Conservation (phyloP, 1,284 basidiomycete genomes). For the Sporisorium iseilematis-ciliati region DNA sequence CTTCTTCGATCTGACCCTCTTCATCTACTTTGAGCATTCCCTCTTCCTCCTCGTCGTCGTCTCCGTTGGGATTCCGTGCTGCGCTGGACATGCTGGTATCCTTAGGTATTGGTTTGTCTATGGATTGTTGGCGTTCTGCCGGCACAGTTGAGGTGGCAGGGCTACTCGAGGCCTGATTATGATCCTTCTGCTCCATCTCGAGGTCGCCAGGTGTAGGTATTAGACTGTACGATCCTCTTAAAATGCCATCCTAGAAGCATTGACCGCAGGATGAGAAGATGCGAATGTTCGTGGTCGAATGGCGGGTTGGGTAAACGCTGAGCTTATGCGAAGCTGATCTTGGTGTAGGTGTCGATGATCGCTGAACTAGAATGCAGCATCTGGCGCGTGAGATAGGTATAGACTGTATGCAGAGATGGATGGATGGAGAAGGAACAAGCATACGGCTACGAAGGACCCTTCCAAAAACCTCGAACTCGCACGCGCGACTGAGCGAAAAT, state of each 20-base stretch:
- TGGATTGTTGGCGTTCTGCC: neutral
- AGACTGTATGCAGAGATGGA: slow-evolving; percentile 12
- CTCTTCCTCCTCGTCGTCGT: slow-evolving; percentile 53
- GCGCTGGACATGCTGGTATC: slow-evolving; percentile 10
- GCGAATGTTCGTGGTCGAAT: neutral
- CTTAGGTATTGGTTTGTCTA: slow-evolving; percentile 5
- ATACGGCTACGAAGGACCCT: neutral
- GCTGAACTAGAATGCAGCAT: slow-evolving; percentile 1
- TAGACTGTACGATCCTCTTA: neutral
- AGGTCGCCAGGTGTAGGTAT: neutral
- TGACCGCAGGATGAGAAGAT: too few species aligned
- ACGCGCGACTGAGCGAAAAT: slow-evolving; percentile 22
- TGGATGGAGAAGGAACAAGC: slow-evolving; percentile 11
- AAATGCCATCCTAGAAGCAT: slow-evolving; percentile 5
- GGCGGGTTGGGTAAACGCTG: neutral
- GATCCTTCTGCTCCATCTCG: slow-evolving; percentile 16
- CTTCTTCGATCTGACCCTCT: slow-evolving; percentile 55
- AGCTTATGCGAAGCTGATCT: neutral
- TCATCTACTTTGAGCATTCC: slow-evolving; percentile 52
- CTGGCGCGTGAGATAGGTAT: neutral
- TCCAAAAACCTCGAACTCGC: slow-evolving; percentile 35
- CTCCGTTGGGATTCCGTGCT: slow-evolving; percentile 2
- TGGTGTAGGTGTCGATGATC: slow-evolving; percentile 3
- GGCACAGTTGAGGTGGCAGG: neutral
- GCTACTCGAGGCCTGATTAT: neutral